These are phyloP conservation scores for Liriodendron chinense DNA, from an alignment of 164 flowering plant species.

Conservation along the genomic window DNA sequence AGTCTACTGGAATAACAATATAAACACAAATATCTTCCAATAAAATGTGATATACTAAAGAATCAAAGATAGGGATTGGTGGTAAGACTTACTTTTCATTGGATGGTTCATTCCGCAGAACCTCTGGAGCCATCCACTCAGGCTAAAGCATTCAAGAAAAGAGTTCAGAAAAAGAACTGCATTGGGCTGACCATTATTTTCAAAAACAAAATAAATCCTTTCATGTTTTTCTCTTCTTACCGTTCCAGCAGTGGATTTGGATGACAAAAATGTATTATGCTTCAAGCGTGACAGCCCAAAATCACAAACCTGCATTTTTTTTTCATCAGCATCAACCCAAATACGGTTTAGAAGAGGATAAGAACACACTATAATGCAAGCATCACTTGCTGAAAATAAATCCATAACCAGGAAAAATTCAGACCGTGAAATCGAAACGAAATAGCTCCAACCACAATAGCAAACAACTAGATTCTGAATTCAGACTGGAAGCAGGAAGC, in stretches of 20 bases:
- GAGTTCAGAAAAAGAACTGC: slow-evolving; percentile 9
- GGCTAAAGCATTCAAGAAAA: slow-evolving; percentile 47
- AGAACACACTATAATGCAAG: not conserved
- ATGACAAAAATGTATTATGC: slow-evolving; percentile 72
- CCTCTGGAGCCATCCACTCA: slow-evolving; percentile 99
- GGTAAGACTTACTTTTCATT: slow-evolving; percentile 81
- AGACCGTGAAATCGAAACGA: no score
- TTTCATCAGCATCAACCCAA: not conserved
- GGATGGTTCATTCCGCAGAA: slow-evolving; percentile 92
- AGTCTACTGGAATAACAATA: not conserved
- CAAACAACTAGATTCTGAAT: no score
- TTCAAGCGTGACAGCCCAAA: slow-evolving; percentile 97
- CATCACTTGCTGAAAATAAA: not conserved
- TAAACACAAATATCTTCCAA: not conserved
- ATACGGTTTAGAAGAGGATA: not conserved
- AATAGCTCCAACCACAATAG: no score
- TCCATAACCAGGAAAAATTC: not conserved
- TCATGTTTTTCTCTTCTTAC: slow-evolving; percentile 41
- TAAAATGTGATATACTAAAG: not conserved
- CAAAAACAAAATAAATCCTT: not conserved
- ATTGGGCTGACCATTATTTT: not conserved
- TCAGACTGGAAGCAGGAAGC: no score
- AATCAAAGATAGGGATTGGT: not conserved
- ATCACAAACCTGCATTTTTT: slow-evolving; percentile 77
- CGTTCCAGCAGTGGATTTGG: slow-evolving; percentile 99